Conservation (phyloP, 148 eudicot species). For the Oxyria digyna region DNA sequence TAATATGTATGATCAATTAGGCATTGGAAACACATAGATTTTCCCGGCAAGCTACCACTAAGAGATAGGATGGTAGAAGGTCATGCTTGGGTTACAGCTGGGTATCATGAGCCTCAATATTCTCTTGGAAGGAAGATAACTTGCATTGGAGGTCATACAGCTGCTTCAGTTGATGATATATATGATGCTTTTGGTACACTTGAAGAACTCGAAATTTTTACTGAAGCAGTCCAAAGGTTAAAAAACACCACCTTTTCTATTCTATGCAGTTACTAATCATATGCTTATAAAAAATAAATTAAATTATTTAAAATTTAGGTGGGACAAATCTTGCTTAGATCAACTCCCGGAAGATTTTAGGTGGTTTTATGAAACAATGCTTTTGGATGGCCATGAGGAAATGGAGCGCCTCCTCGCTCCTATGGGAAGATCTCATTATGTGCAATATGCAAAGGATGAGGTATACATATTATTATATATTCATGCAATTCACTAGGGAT, state of each 20-base stretch:
- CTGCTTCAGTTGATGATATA: background rate
- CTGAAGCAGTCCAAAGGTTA: slow-evolving; percentile 18
- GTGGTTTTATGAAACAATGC: slow-evolving; percentile 5
- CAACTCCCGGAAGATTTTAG: slow-evolving; percentile 16
- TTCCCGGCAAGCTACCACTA: background rate
- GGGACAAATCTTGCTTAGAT: slow-evolving; percentile 13
- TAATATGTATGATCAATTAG: slow-evolving; percentile 7
- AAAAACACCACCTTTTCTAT: too few relatives aligned
- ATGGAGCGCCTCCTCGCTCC: slow-evolving; percentile 6
- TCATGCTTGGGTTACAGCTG: slow-evolving; percentile 15
- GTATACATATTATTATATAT: background rate
- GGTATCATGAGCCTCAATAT: slow-evolving; percentile 20
- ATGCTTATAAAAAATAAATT: background rate
- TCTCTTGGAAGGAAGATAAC: slow-evolving; percentile 12
- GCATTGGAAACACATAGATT: slow-evolving; percentile 24
- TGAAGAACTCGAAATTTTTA: background rate
- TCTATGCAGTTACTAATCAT: too few relatives aligned
- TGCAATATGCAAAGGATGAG: slow-evolving; percentile 4
- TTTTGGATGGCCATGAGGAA: slow-evolving; percentile 12
- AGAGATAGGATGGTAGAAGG: background rate
- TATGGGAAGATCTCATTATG: slow-evolving; percentile 10
- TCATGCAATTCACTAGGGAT: background rate
- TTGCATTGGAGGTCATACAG: background rate
- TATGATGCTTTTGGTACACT: background rate
- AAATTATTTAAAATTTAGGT: slow-evolving; percentile 1